Percentiles rank a stretch among this genome's conserved stretches.
Evolutionary conservation across 331 rosid genomes (phyloP).

Genomic region (Erythrophleum ivorense): DNA sequence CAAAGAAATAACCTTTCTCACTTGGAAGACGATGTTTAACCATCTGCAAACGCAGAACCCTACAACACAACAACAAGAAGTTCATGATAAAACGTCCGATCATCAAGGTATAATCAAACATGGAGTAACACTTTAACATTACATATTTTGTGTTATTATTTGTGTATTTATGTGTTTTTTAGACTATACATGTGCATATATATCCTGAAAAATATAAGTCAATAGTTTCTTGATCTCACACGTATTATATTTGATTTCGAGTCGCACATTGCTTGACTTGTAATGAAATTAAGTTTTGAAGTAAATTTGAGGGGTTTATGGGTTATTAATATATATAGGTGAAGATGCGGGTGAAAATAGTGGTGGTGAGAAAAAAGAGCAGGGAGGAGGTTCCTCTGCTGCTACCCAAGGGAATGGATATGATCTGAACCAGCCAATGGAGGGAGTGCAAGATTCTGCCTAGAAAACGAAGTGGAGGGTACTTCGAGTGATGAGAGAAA

Average conservation of each 20-base stretch:
- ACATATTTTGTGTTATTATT: no score
- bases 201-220: no score
- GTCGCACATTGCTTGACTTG: background rate
- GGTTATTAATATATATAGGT: background rate
- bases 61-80: background rate
- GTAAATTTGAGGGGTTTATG: no score
- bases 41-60: conserved; percentile 28
- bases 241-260: no score
- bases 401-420: background rate
- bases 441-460: background rate
- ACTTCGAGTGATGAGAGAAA: background rate
- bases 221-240: no score
- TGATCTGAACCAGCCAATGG: conserved; percentile 34
- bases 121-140: no score
- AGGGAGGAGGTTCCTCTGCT: background rate
- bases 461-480: background rate
- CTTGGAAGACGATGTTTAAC: conserved; percentile 30
- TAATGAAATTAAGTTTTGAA: background rate
- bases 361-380: background rate
- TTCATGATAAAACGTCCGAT: background rate
- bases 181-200: no score
- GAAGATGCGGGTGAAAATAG: background rate
- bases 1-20: background rate
- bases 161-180: no score
- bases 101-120: no score